Conservation (phyloP, 805 yeast species). For the Novakomyces olei region DNA sequence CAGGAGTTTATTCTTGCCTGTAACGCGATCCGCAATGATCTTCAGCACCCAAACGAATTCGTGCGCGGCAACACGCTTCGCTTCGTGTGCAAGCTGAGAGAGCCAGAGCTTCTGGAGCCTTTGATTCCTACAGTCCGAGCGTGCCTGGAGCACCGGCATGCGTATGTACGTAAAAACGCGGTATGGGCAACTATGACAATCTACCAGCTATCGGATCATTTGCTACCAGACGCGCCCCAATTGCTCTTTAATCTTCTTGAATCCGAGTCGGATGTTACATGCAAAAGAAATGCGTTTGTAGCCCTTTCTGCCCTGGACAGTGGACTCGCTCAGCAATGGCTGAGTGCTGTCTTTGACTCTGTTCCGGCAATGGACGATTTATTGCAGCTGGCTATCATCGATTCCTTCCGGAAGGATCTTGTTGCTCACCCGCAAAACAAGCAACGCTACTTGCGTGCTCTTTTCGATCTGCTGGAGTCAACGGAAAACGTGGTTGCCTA, state of each 20-base stretch:
- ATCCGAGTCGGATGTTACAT: slow-evolving; percentile 76
- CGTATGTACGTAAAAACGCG: slow-evolving; percentile 93
- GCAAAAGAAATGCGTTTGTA: slow-evolving; percentile 87
- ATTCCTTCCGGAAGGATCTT: slow-evolving; percentile 74
- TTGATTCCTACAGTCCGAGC: slow-evolving; percentile 78
- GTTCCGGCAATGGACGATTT: slow-evolving; percentile 55
- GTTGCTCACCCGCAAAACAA: slow-evolving; percentile 37
- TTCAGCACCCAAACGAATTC: slow-evolving; percentile 95
- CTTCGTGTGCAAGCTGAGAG: slow-evolving; percentile 72
- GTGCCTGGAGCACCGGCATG: slow-evolving; percentile 88
- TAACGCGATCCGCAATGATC: slow-evolving; percentile 90
- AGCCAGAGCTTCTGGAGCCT: slow-evolving; percentile 85
- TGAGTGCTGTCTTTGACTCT: slow-evolving; percentile 43
- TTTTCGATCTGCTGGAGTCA: slow-evolving; percentile 49
- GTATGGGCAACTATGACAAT: slow-evolving; percentile 75
- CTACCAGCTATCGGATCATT: slow-evolving; percentile 58
- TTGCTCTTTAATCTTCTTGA: slow-evolving; percentile 48
- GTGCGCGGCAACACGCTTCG: slow-evolving; percentile 89
- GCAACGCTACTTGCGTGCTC: slow-evolving; percentile 46
- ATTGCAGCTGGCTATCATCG: slow-evolving; percentile 72
- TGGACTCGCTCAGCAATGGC: slow-evolving; percentile 60
- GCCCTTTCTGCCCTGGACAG: slow-evolving; percentile 65
- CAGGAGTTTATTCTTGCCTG: slow-evolving; percentile 95
- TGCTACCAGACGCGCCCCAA: slow-evolving; percentile 90
- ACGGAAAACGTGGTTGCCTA: slow-evolving; percentile 54